Percentiles rank a stretch among this genome's conserved stretches.
Evolutionary conservation across 306 rosid species (phyloP).

Genomic region (Cucurbita ficifolia): DNA sequence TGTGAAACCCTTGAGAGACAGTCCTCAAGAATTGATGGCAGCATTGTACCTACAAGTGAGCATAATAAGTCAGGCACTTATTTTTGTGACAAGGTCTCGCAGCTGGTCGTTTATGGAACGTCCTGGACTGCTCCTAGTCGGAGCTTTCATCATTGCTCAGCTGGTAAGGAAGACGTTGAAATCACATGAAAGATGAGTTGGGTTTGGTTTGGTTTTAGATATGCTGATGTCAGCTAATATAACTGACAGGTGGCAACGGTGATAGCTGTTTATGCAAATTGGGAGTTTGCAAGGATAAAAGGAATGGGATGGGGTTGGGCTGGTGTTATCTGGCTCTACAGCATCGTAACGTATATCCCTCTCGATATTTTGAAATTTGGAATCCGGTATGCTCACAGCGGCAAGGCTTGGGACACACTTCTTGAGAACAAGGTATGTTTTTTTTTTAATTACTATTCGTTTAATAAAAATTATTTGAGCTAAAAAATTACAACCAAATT

Average conservation of each 20-base stretch:
- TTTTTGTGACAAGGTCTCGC: constrained; percentile 93
- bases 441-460: too few relatives aligned
- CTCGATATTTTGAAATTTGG: constrained; percentile 70
- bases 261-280: constrained; percentile 79
- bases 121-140: constrained; percentile 77
- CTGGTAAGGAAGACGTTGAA: constrained; percentile 31
- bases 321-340: constrained; percentile 83
- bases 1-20: constrained; percentile 26
- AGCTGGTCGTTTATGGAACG: constrained; percentile 89
- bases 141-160: constrained; percentile 81
- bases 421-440: constrained; percentile 76
- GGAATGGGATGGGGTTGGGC: constrained; percentile 99
- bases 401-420: constrained; percentile 93
- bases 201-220: too few relatives aligned
- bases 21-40: constrained; percentile 63
- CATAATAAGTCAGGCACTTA: constrained; percentile 89
- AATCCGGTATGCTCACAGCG: constrained; percentile 75
- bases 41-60: constrained; percentile 96
- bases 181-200: too few relatives aligned
- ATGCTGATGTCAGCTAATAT: too few relatives aligned
- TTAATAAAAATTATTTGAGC: too few relatives aligned
- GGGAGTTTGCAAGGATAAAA: constrained; percentile 74
- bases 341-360: constrained; percentile 70
- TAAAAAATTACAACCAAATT: too few relatives aligned
- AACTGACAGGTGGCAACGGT: constrained; percentile 67